Conservation (phyloP, 2,329 filamentous ascomycete species). For the Geosmithia morbida region DNA sequence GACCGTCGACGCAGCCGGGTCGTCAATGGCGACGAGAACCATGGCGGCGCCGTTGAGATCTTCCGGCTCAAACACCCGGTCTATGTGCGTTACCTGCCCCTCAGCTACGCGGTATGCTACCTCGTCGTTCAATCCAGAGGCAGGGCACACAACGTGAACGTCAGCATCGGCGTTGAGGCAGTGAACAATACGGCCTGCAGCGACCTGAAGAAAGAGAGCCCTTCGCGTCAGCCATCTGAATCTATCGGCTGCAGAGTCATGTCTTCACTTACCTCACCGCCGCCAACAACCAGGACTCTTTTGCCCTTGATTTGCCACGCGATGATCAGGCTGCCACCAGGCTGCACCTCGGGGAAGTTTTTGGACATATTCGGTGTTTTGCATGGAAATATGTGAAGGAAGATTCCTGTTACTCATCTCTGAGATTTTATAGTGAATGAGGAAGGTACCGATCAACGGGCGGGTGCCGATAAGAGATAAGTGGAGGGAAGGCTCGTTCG, state of each 20-base stretch:
- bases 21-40: conserved; percentile 88
- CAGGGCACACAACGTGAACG: conserved; percentile 74
- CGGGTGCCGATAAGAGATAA: neutral
- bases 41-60: conserved; percentile 75
- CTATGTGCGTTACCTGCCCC: conserved; percentile 63
- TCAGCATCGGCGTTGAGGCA: conserved; percentile 88
- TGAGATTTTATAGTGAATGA: neutral
- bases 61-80: conserved; percentile 72
- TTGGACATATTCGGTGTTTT: conserved; percentile 13
- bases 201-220: conserved; percentile 47
- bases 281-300: conserved; percentile 81
- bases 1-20: conserved; percentile 74
- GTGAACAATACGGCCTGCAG: conserved; percentile 84
- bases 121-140: conserved; percentile 71
- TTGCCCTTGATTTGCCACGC: conserved; percentile 93
- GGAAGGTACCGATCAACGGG: neutral
- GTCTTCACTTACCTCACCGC: conserved; percentile 63
- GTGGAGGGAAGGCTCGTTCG: neutral
- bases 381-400: neutral
- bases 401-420: neutral
- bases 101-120: conserved; percentile 68
- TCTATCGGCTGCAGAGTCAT: neutral
- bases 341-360: conserved; percentile 67
- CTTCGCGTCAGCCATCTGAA: neutral
- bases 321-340: conserved; percentile 82